Base-by-base conservation (phyloP, 352 stramenopile genomes). In the Pythium guiyangense region DNA sequence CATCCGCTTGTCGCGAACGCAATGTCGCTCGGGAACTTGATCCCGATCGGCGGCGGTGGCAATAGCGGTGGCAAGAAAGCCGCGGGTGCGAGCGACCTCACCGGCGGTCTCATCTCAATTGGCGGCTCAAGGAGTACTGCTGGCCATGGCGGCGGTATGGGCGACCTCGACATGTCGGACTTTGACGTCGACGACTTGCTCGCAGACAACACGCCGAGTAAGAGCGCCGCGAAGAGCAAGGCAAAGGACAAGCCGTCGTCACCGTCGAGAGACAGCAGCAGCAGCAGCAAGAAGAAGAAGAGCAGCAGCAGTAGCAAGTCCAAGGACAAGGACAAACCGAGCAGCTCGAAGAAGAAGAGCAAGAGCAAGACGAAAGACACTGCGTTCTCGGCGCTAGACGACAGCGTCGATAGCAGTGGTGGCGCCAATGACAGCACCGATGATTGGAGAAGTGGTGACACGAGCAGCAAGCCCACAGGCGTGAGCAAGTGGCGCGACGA, bases 91-190 rank as follows among this genome's bases (percentile, higher is more conserved):
- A 79, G 59, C 11, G 72, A 87, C 31, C 67, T 88, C 37, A 90
- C 77, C 1, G 62, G 77, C 46, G 80, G 80, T 1, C 64, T 88
- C 29, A 87, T 90, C 54, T 84, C 75, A 6, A 76, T 90, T 44
- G 60, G 52, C 17, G 54, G 20, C n/a, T 49, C 31, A 26, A 57
- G 53, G 27, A 35, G 4, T 9, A 37, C 9, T 37, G 31, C 54
- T n/a, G n/a, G n/a, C n/a, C n/a, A n/a, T n/a, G n/a, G n/a, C n/a
- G n/a, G n/a, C 4, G 43, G 57, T 50, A 51, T 53, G 67, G 27
- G 58, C 59, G 42, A 69, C 15, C 45, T 59, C 15, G 59, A 59
- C 52, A 60, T 64, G 59, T 60, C 47, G 44, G 59, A 64, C 52
- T 64, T 64, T 60, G 52, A 60, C 42, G 72, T 88, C 2, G 77